Base-by-base conservation (phyloP, 2,329 filamentous ascomycete species). In the Drechmeria coniospora region DNA sequence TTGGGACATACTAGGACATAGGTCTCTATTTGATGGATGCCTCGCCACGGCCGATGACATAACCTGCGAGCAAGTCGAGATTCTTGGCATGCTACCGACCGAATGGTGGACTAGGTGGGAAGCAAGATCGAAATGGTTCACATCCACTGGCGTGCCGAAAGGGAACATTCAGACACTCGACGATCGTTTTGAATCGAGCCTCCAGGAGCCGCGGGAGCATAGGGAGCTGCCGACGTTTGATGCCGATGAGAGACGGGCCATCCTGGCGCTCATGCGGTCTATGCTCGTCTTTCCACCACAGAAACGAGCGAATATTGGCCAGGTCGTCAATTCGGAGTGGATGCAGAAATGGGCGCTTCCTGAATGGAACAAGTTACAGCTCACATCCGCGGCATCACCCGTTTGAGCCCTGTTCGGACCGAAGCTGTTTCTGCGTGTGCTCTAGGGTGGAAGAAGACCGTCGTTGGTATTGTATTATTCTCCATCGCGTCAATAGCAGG, bases 1-100 rank as follows among this genome's bases (percentile, higher is more conserved):
- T 20, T 58, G 44, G 41, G 31, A 29, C 14, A 43, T 57, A 8
- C 37, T 58, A 8, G 44, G 37, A 5, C 24, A 30, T 8, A 32
- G 32, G 4, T 27, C 37, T 4, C 28, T 43, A 4, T 31, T 44
- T 8, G 32, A 38, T 18, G 32, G 29, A 5, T 21, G 30, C 2
- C 20, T 37, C 14, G 24, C 27, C 5, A 22, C 32, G 1, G 26
- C 32, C 13, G 33, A 40, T 20, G 32, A 39, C 3, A 35, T 34
- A 17, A 35, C 25, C 0, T 27, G 31, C 1, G 27, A 41, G 12
- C 35, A 42, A 15, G 33, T 41, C 5, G 17, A 40, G 8, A 11
- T 31, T 3, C 35, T 35, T 4, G 35, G 39, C 3, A 12, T 21
- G 8, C 14, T 33, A 6, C 40, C 40, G 1, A 11, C 29, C 12